Evolutionary conservation across 2,329 filamentous ascomycete genomes (phyloP), one percentile per base, ranked within the genome.

Genomic region (Ophiostoma himal-ulmi): DNA sequence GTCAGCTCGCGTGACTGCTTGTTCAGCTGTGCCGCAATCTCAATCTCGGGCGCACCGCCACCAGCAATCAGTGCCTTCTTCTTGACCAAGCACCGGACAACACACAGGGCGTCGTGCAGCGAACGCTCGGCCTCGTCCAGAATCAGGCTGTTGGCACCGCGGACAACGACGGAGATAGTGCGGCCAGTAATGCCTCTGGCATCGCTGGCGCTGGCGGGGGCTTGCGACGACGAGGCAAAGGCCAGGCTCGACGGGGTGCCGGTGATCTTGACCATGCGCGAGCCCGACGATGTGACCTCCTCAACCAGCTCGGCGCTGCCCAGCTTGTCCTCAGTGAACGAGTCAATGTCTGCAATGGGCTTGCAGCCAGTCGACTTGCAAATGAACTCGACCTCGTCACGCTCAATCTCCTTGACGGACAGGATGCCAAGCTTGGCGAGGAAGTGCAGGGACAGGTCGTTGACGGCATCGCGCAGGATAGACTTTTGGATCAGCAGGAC

Each of bases 301-400:
- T 99, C 95, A 30, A 99, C 89, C 48, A 99, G 84, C 77, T 99
- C 95, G 44, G 95, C 95, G 60, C 89, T 91, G 74, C 94, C 95
- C 70, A 99, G 89, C 85, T 98, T 99, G 82, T 99, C 95, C 82
- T 99, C 95, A 22, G 93, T 95, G 83, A 99, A 99, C 14, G 94
- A 97, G 81, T 99, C 95, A 77, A 99, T 91, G 78, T 99, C 96
- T 76, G 95, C 95, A 77, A 99, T 95, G 68, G 95, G 95, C 84
- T 99, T 99, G 88, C 95, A 99, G 77, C 95, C 95, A 48, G 94
- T 96, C 73, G 92, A 96, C 83, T 98, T 99, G 91, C 94, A 98
- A 80, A 99, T 92, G 81, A 99, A 99, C 81, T 99, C 95, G 72
- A 99, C 93, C 82, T 99, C 95, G 77, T 99, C 95, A 73, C 95